phyloP scores from a whole-genome alignment of 2,329 filamentous ascomycete genomes.

The Cadophora sp. region DNA sequence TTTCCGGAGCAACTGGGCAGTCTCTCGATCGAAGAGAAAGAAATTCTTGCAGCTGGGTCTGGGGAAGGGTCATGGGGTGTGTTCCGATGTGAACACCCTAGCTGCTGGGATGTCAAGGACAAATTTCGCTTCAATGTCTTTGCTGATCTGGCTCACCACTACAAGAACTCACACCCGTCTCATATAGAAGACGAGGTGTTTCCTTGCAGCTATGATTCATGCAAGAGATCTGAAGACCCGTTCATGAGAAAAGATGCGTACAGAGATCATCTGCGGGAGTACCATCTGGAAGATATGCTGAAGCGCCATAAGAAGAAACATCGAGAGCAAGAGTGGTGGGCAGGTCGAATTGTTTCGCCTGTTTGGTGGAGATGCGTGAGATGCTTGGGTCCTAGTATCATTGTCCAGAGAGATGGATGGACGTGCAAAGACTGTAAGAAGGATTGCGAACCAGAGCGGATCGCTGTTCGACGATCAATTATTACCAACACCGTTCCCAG shows the following conservation, averaged over 20 bases:
- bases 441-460: slow-evolving; percentile 17
- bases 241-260: slow-evolving; percentile 55
- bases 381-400: slow-evolving; percentile 24
- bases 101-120: slow-evolving; percentile 25
- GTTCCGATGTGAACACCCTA: slow-evolving; percentile 25
- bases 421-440: slow-evolving; percentile 18
- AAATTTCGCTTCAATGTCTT: slow-evolving; percentile 26
- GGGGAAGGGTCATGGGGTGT: slow-evolving; percentile 9
- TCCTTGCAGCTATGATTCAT: slow-evolving; percentile 42
- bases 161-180: slow-evolving; percentile 38
- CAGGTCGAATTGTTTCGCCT: slow-evolving; percentile 18
- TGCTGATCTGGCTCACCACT: slow-evolving; percentile 45
- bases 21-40: slow-evolving; percentile 9
- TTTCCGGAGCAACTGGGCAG: slow-evolving; percentile 7
- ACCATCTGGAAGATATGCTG: slow-evolving; percentile 48
- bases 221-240: slow-evolving; percentile 43
- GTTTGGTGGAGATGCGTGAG: slow-evolving; percentile 34
- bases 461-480: neutral
- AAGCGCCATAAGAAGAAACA: slow-evolving; percentile 24
- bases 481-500: neutral
- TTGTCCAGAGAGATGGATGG: slow-evolving; percentile 20
- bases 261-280: slow-evolving; percentile 53
- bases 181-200: slow-evolving; percentile 25
- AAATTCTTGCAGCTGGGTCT: slow-evolving; percentile 7
- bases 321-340: slow-evolving; percentile 25